phyloP scores from a whole-genome alignment of 2,329 filamentous ascomycete species.

The Cytospora mali region DNA sequence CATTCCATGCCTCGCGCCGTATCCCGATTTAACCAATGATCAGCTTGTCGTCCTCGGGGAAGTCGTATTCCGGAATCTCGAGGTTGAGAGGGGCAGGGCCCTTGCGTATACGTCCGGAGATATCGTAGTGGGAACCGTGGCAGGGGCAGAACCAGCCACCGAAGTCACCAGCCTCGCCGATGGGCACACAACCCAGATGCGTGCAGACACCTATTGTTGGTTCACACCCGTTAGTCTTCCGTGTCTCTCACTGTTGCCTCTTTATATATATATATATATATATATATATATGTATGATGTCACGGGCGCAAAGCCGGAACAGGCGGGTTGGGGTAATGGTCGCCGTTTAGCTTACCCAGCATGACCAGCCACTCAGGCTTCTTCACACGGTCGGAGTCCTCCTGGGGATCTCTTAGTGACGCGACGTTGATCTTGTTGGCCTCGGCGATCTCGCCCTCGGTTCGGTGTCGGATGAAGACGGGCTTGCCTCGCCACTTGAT shows the following conservation, averaged over 20 bases:
- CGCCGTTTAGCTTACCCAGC: slow-evolving; percentile 69
- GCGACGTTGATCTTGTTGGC: slow-evolving; percentile 86
- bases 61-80: slow-evolving; percentile 90
- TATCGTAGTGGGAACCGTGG: slow-evolving; percentile 99
- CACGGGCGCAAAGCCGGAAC: not conserved
- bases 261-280: slow-evolving; percentile 3
- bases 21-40: slow-evolving; percentile 78
- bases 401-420: slow-evolving; percentile 85
- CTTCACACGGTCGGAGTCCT: slow-evolving; percentile 92
- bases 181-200: slow-evolving; percentile 97
- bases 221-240: slow-evolving; percentile 3
- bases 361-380: slow-evolving; percentile 99
- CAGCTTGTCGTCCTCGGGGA: slow-evolving; percentile 85
- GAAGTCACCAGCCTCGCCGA: slow-evolving; percentile 96
- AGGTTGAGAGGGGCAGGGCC: slow-evolving; percentile 97
- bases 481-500: slow-evolving; percentile 99
- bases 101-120: slow-evolving; percentile 97
- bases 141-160: slow-evolving; percentile 99
- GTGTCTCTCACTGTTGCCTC: not conserved
- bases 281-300: not conserved
- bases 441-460: slow-evolving; percentile 87
- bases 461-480: slow-evolving; percentile 99
- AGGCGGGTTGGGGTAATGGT: not conserved
- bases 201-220: slow-evolving; percentile 95
- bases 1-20: not conserved